Evolutionary conservation across 2,329 filamentous ascomycete species (phyloP).

Genomic region (Penicillium glabrum): DNA sequence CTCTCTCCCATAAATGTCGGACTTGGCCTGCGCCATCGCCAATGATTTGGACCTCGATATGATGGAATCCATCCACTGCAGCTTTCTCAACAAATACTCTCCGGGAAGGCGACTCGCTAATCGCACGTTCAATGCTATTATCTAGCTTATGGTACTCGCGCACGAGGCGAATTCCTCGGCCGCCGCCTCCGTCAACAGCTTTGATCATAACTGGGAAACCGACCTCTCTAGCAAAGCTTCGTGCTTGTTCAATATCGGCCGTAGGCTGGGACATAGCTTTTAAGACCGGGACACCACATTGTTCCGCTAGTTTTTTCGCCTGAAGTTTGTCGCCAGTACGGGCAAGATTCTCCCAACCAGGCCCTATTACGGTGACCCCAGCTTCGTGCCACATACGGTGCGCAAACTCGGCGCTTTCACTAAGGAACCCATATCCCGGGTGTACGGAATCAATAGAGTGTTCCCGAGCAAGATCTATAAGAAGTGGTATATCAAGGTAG

Average conservation of each 20-base stretch:
- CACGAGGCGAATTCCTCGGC: constrained; percentile 61
- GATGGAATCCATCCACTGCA: constrained; percentile 60
- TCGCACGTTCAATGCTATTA: constrained; percentile 50
- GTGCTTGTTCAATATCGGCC: constrained; percentile 43
- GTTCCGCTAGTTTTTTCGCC: constrained; percentile 52
- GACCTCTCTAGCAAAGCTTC: constrained; percentile 58
- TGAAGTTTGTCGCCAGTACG: constrained; percentile 58
- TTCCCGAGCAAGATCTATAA: constrained; percentile 50
- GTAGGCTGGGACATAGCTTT: constrained; percentile 50
- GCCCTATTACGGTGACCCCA: constrained; percentile 53
- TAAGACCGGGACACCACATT: constrained; percentile 54
- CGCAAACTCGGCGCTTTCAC: constrained; percentile 55
- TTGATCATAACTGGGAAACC: constrained; percentile 62
- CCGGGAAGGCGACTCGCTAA: constrained; percentile 59
- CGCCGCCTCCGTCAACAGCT: constrained; percentile 62
- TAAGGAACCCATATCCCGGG: constrained; percentile 64
- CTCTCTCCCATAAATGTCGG: constrained; percentile 59
- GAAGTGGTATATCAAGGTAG: constrained; percentile 53
- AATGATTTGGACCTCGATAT: constrained; percentile 62
- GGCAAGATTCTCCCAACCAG: constrained; percentile 57
- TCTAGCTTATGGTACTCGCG: constrained; percentile 45
- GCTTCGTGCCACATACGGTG: constrained; percentile 51
- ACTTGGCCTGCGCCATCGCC: constrained; percentile 56
- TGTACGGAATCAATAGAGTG: constrained; percentile 57
- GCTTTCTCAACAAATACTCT: constrained; percentile 63